Base-by-base conservation (phyloP, 139 green algal genomes). In the Coccomyxa sp. region DNA sequence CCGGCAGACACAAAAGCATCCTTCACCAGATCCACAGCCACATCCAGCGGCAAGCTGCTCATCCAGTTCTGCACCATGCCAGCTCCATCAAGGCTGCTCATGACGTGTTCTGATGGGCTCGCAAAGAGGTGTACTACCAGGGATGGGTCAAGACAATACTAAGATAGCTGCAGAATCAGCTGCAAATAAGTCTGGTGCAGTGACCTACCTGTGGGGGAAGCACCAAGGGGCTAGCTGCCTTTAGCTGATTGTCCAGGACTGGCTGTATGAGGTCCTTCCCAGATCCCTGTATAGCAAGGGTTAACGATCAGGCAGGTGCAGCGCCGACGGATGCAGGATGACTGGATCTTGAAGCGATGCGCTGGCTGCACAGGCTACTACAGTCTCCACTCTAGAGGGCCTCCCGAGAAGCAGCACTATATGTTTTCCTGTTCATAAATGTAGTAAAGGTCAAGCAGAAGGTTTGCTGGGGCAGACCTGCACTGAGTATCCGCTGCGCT, bases 191-290 rank as follows among this genome's bases (percentile, higher is more conserved):
- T n/a, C n/a, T n/a, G n/a, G n/a, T n/a, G n/a, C n/a, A n/a, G n/a
- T n/a, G n/a, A n/a, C n/a, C 12, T 27, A 93, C 91, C 86, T 89
- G 69, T 24, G 88, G 31, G 16, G 96, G 96, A 44, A 98, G 76
- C 64, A 97, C 73, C 68, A 99, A 86, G 12, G 94, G 95, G 75
- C 86, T 95, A 31, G 88, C 90, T 35, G 94, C 92, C 82, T 96
- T 97, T 10, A 99, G 91, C 90, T 99, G 97, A 84, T 98, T 98
- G 89, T 99, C 97, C 73, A 99, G 86, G 74, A 99, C 95, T 31
- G 97, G 97, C 93, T 99, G 95, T 16, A 99, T 95, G 27, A 99
- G 86, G 77, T 93, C 90, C 88, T 98, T 98, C 78, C 97, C 97
- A 8, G 86, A 93, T 44, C 97, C 96, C 87, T 97, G 90, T 58